A percentile compares a stretch with the other conserved stretches of the same genome.
phyloP scores from a whole-genome alignment of 192 early-diverging fungal species.

The Dissophora ornata region DNA sequence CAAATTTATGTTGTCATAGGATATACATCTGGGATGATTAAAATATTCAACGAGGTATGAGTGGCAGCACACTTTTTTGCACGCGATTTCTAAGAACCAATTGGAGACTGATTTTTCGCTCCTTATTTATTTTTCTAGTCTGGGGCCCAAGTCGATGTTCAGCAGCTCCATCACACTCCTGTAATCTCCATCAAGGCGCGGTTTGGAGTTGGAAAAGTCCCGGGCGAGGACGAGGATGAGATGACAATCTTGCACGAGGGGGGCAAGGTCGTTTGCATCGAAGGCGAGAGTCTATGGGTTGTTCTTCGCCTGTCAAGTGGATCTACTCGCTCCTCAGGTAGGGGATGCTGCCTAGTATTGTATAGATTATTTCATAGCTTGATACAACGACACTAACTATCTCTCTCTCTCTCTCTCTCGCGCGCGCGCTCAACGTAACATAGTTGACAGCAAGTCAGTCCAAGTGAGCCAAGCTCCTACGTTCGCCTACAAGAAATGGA shows the following conservation, averaged over 20 bases:
- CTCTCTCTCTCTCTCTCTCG: too few relatives aligned
- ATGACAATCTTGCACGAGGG: conserved; percentile 64
- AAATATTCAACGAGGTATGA: conserved; percentile 62
- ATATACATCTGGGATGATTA: conserved; percentile 66
- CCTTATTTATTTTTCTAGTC: conserved; percentile 42
- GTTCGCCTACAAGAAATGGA: conserved; percentile 67
- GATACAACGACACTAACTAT: too few relatives aligned
- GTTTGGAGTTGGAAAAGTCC: conserved; percentile 42
- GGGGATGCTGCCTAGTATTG: too few relatives aligned
- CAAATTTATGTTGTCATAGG: conserved; percentile 64
- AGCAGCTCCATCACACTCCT: conserved; percentile 60
- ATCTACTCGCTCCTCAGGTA: conserved; percentile 30
- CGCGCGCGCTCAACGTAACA: neutral
- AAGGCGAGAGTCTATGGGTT: conserved; percentile 67
- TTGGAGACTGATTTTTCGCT: too few relatives aligned
- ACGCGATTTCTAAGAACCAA: neutral
- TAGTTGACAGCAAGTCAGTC: conserved; percentile 13
- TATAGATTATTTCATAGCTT: too few relatives aligned
- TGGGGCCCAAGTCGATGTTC: conserved; percentile 60
- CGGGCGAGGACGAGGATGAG: conserved; percentile 63
- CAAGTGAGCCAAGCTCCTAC: conserved; percentile 46
- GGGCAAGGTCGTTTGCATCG: conserved; percentile 65
- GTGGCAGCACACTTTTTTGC: neutral
- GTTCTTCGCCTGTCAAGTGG: conserved; percentile 63
- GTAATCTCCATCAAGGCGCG: conserved; percentile 62